phyloP scores from a whole-genome alignment of 2,329 filamentous ascomycete genomes.

The Aspergillus japonicus region DNA sequence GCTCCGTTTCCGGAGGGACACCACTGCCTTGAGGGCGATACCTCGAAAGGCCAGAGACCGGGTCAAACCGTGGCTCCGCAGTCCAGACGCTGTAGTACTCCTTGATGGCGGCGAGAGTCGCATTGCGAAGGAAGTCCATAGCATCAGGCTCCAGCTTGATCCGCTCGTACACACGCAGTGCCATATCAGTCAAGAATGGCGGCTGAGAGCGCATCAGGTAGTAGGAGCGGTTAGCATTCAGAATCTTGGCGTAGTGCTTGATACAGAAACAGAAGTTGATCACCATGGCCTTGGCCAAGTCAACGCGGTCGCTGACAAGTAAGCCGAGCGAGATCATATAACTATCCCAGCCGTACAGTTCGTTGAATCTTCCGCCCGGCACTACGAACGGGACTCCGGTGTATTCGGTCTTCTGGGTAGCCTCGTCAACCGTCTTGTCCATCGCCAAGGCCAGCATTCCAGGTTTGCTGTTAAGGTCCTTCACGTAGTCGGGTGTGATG shows the following conservation, averaged over 20 bases:
- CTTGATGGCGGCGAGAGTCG: constrained; percentile 90
- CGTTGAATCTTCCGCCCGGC: constrained; percentile 94
- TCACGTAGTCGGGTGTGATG: constrained; percentile 77
- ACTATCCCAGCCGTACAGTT: constrained; percentile 97
- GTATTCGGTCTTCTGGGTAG: constrained; percentile 68
- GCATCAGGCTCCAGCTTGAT: constrained; percentile 84
- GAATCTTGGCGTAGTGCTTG: constrained; percentile 95
- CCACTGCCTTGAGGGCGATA: constrained; percentile 82
- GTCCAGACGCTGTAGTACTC: constrained; percentile 93
- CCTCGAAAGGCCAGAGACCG: constrained; percentile 73
- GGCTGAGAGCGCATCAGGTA: constrained; percentile 93
- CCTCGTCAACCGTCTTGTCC: constrained; percentile 68
- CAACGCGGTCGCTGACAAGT: constrained; percentile 76
- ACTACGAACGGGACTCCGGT: constrained; percentile 92
- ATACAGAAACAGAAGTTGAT: constrained; percentile 97
- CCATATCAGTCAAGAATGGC: constrained; percentile 96
- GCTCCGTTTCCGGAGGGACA: constrained; percentile 88
- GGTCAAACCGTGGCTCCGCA: constrained; percentile 72
- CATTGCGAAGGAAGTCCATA: constrained; percentile 73
- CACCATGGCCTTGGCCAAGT: constrained; percentile 92
- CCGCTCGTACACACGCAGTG: constrained; percentile 85
- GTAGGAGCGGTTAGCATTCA: constrained; percentile 95
- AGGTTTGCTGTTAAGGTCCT: constrained; percentile 80
- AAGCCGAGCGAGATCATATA: constrained; percentile 97
- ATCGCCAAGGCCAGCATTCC: constrained; percentile 88